Percentiles rank a stretch among this genome's conserved stretches.
Conservation (phyloP, 805 yeast species). For the Tetrapisispora namnaoensis region DNA sequence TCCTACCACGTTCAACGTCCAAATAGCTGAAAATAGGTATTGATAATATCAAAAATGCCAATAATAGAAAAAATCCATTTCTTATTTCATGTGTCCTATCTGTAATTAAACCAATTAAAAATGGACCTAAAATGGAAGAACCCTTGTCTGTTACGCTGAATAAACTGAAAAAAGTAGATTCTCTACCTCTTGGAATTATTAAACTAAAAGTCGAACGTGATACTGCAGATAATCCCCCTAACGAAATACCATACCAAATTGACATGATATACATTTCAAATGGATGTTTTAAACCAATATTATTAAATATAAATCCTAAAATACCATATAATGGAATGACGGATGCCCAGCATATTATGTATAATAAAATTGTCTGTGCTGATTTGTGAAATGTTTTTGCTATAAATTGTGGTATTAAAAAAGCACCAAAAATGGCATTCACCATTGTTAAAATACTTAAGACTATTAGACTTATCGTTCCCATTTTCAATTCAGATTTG, state of each 20-base stretch:
- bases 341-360: conserved; percentile 50
- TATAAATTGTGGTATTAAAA: conserved; percentile 40
- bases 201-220: conserved; percentile 59
- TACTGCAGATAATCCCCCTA: conserved; percentile 65
- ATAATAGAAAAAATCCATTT: conserved; percentile 57
- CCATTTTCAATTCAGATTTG: conserved; percentile 58
- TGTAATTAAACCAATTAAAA: conserved; percentile 60
- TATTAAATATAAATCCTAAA: conserved; percentile 47
- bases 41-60: conserved; percentile 42
- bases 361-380: conserved; percentile 41
- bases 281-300: conserved; percentile 51
- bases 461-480: conserved; percentile 51
- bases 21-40: conserved; percentile 46
- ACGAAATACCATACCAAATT: conserved; percentile 62
- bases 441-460: conserved; percentile 59
- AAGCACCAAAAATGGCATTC: conserved; percentile 61
- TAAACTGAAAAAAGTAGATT: conserved; percentile 64
- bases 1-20: conserved; percentile 53
- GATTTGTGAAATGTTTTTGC: conserved; percentile 30
- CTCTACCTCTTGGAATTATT: conserved; percentile 66
- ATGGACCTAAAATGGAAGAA: conserved; percentile 64
- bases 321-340: conserved; percentile 66
- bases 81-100: conserved; percentile 67
- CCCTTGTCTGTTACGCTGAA: conserved; percentile 77
- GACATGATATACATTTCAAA: conserved; percentile 62